Evolutionary conservation across 2,329 filamentous ascomycete genomes (phyloP).

Genomic region (Sporothrix variecibatus): DNA sequence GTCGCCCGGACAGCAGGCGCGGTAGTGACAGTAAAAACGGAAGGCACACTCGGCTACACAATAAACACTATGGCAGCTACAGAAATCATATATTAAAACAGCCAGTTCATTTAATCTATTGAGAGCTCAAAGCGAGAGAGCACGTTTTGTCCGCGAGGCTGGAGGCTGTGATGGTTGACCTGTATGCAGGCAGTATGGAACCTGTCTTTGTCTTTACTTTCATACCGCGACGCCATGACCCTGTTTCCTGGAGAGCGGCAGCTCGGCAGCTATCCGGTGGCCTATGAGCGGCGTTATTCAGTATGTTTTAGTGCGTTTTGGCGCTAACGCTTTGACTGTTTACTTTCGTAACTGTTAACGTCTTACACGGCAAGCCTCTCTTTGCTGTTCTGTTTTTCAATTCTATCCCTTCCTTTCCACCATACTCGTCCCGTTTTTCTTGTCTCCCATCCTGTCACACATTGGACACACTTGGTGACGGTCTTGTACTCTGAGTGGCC

Average conservation of each 20-base stretch:
- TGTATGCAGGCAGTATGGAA: not conserved
- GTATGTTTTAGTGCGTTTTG: not conserved
- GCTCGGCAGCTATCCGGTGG: not conserved
- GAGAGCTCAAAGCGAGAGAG: not conserved
- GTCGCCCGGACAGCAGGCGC: not conserved
- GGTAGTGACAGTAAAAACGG: not conserved
- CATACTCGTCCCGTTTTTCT: too few species aligned
- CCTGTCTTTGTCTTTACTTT: not conserved
- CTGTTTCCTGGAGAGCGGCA: constrained; percentile 2
- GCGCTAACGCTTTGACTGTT: not conserved
- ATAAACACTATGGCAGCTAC: not conserved
- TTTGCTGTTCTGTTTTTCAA: not conserved
- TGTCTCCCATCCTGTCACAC: not conserved
- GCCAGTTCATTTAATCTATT: not conserved
- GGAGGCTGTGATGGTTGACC: not conserved
- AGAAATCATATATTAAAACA: not conserved
- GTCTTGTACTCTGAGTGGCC: not conserved
- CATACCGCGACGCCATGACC: not conserved
- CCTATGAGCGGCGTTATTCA: not conserved
- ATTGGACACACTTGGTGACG: not conserved
- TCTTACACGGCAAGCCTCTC: not conserved
- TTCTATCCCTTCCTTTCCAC: not conserved
- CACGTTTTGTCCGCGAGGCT: not conserved
- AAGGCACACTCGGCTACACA: not conserved
- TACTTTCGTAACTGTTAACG: not conserved